Evolutionary conservation across 164 flowering plant genomes (phyloP), one percentile per base, ranked within the genome.

Genomic region (Umbellularia californica): DNA sequence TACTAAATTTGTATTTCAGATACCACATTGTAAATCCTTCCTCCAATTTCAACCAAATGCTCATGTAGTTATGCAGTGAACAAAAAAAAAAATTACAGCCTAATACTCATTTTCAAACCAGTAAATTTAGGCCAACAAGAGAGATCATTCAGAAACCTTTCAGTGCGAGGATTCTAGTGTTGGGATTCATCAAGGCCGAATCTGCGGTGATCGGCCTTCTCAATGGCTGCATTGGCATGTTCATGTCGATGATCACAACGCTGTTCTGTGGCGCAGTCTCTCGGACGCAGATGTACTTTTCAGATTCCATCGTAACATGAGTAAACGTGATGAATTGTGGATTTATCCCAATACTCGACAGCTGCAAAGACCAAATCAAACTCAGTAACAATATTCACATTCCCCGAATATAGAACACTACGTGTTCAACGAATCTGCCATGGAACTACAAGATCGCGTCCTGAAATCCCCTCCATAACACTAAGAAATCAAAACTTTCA

Each of bases 121-220:
- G 60, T 3, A 17, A 55, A 55, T 17, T 55, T 55, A 55, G 60
- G 3, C n/a, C 7, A 55, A 55, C 9, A 41, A 20, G 60, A 55
- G n/a, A 19, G 60, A 55, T 55, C 60, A 64, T 64, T 22, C 28
- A 64, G 67, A 64, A 65, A 96, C 99, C 99, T 91, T 96, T 96
- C 58, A 96, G 82, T 30, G 99, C 99, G 72, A 96, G 92, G 63
- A 96, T 94, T 81, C 93, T 88, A 23, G 93, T 75, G 81, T 91
- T 91, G 1, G 99, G 99, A 77, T 96, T 94, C 99, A 96, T 96
- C 72, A 96, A 85, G 3, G 99, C 99, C 0, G 99, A 96, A 68
- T 96, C 99, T 5, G 99, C 99, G 22, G 98, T 96, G 35, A 96
- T 96, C 2, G 99, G 99, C 81, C 99, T 84, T 78, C 99, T 88